Evolutionary conservation across 2,329 filamentous ascomycete species (phyloP), one percentile per base, ranked within the genome.

Genomic region (Fusarium nelsonii): DNA sequence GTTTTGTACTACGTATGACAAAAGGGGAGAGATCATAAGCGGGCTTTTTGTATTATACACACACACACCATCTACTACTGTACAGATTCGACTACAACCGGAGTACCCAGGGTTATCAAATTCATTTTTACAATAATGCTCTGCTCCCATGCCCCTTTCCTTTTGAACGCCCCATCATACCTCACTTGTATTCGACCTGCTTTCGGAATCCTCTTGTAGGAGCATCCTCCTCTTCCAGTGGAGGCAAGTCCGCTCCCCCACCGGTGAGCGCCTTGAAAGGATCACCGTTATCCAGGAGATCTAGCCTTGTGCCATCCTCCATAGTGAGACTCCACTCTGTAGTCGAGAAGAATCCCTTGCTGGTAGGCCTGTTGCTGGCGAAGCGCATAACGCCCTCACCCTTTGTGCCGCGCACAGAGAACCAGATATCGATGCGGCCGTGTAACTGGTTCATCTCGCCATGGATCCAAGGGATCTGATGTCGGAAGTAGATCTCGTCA

Each of bases 391-490:
- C 85, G 9, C 90, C 96, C 71, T 84, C 82, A 60, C 81, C 83
- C 77, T 85, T 89, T 32, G 89, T 92, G 40, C 96, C 96, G 81
- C 92, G 93, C 30, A 99, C 96, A 81, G 88, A 86, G 79, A 97
- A 98, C 58, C 82, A 83, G 62, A 99, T 92, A 84, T 98, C 86
- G 78, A 99, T 97, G 74, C 89, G 85, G 26, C 96, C 96, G 80
- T 95, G 93, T 78, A 98, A 81, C 84, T 97, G 95, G 82, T 97
- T 97, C 86, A 99, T 92, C 83, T 93, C 90, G 65, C 92, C 92
- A 74, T 87, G 84, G 75, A 96, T 94, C 92, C 92, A 95, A 44
- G 92, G 92, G 76, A 95, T 91, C 80, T 91, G 87, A 76, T 88
- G 85, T 71, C 87, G 86, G 81, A 94, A 95, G 80, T 93, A 93